Evolutionary conservation across 352 stramenopile genomes (phyloP), one percentile per base, ranked within the genome.

Genomic region (Pythium brachiatum): DNA sequence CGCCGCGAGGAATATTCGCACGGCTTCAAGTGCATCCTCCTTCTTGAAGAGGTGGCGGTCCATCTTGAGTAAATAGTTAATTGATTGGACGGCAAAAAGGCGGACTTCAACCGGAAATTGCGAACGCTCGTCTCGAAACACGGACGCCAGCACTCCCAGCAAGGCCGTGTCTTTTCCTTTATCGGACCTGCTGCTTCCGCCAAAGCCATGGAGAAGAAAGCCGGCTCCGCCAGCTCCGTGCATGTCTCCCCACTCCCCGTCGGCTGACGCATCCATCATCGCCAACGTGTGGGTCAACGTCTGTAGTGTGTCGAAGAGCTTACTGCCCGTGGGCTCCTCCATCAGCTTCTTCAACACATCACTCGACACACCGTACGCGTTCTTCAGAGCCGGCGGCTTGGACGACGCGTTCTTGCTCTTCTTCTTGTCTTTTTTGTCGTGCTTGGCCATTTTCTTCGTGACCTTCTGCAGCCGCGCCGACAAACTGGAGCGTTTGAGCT

Each of bases 21-120:
- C 70, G 47, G 83, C 60, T n/a, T 81, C 69, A 23, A 81, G 31
- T 27, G 80, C 72, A 5, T 76, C 72, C 3, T 79, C 63, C 15
- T 80, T 74, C 15, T 77, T 62, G 50, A 89, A 81, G 54, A 86
- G 63, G 44, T 86, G 74, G 11, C 75, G 69, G 55, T 95, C 83
- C 79, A 95, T 81, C 66, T 93, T 95, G 51, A 92, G 72, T 43
- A 95, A 60, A 65, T 95, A 95, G 61, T 93, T 93, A 66, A 93
- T 84, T 6, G 86, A 92, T 57, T 95, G 86, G 23, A 91, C 64
- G 1, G 83, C 80, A 29, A 94, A 64, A 0, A 90, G 61, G 3
- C 81, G 76, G 25, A 85, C 68, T 66, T 88, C 75, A 9, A 72
- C 36, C 2, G 72, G 39, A 64, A 82, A 90, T 15, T 59, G 64